phyloP scores from a whole-genome alignment of 352 stramenopile genomes.

The Phytophthora chlamydospora region DNA sequence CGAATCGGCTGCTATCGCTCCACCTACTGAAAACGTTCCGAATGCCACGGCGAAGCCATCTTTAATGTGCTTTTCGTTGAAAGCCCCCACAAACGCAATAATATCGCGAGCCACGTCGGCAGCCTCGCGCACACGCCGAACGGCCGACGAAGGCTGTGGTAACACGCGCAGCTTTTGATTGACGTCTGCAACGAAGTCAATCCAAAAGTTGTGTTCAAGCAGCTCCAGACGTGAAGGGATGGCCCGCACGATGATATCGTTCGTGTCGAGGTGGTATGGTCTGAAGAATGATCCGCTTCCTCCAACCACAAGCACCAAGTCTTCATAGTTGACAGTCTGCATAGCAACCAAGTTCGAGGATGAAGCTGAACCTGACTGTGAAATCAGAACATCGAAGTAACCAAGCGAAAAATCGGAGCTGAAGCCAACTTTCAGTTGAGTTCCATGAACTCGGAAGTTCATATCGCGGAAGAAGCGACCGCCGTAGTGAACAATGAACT shows the following conservation, averaged over 20 bases:
- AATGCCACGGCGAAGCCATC: conserved; percentile 66
- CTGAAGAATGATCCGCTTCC: conserved; percentile 84
- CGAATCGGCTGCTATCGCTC: conserved; percentile 35
- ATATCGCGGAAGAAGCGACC: conserved; percentile 84
- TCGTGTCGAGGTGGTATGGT: conserved; percentile 84
- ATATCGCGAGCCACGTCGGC: conserved; percentile 43
- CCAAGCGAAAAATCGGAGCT: conserved; percentile 84
- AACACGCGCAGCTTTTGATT: conserved; percentile 76
- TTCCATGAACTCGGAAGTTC: conserved; percentile 78
- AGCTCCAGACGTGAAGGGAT: conserved; percentile 71
- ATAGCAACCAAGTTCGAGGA: conserved; percentile 37
- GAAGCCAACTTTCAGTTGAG: conserved; percentile 83
- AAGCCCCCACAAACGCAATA: conserved; percentile 50
- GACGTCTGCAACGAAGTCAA: conserved; percentile 78
- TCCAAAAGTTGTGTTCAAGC: conserved; percentile 84
- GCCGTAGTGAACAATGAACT: conserved; percentile 71
- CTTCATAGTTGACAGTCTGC: conserved; percentile 28
- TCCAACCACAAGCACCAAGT: conserved; percentile 64
- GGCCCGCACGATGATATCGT: conserved; percentile 80
- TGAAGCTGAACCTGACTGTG: conserved; percentile 33
- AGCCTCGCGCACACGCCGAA: conserved; percentile 43
- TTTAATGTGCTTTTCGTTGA: conserved; percentile 67
- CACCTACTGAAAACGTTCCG: conserved; percentile 53
- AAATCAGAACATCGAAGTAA: conserved; percentile 82
- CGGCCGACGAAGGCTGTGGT: conserved; percentile 54